Percentiles rank a stretch among this genome's conserved stretches.
Evolutionary conservation across 1,284 basidiomycete genomes (phyloP).

Genomic region (Cryptococcus sp.): DNA sequence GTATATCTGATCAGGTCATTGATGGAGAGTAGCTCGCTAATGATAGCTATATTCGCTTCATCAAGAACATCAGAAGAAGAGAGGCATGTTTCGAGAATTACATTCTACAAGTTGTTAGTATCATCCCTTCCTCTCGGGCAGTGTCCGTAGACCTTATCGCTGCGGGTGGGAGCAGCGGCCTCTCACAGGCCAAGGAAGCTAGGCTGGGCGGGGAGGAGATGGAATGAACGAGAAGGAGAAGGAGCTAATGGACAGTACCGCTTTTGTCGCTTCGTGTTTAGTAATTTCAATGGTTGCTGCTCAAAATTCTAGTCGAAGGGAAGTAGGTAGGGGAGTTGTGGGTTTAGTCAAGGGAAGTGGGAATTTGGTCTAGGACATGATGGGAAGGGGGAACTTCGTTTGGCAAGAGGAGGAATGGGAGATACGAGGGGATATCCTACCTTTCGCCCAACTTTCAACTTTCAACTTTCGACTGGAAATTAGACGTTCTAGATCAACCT

Average conservation of each 20-base stretch:
- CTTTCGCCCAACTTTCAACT: no score
- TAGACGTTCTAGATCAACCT: no score
- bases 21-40: not conserved
- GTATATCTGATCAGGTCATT: slow-evolving; percentile 3
- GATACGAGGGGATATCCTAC: no score
- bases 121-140: not conserved
- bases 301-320: slow-evolving; percentile 33
- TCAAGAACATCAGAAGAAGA: slow-evolving; percentile 48
- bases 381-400: no score
- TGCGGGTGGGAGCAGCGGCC: no score
- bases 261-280: slow-evolving; percentile 46
- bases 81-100: slow-evolving; percentile 42
- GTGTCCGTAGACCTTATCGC: no score
- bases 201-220: no score
- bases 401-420: no score
- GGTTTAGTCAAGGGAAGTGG: slow-evolving; percentile 27
- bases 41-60: slow-evolving; percentile 48
- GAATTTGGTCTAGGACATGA: slow-evolving; percentile 34
- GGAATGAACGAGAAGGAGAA: not conserved
- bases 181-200: no score
- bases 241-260: slow-evolving; percentile 27
- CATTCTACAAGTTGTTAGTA: slow-evolving; percentile 49
- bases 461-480: no score
- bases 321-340: slow-evolving; percentile 21
- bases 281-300: slow-evolving; percentile 46